These are phyloP conservation scores for Scheffersomyces lignicola DNA, from an alignment of 1,139 yeast genomes.

Conservation along the genomic window DNA sequence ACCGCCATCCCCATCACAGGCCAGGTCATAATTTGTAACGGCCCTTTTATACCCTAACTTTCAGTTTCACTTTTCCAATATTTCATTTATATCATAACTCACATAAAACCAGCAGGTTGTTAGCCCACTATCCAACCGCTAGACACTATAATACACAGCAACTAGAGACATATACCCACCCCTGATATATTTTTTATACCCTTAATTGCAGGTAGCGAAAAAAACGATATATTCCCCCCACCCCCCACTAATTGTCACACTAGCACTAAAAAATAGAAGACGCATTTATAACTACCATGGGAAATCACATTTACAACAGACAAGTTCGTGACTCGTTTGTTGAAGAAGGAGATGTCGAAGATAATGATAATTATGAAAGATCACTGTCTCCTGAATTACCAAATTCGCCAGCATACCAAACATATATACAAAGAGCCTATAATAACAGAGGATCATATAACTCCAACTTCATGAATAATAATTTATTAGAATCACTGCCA, in stretches of 20 bases:
- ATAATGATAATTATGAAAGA: conserved; percentile 5
- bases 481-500: conserved; percentile 8
- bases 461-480: conserved; percentile 6
- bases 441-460: neutral
- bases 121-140: neutral
- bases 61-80: neutral
- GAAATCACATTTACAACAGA: conserved; percentile 5
- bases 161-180: too few relatives aligned
- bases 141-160: neutral
- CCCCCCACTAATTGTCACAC: conserved; percentile 1
- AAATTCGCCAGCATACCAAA: conserved; percentile 1
- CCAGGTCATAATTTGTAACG: neutral
- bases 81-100: neutral
- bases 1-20: neutral
- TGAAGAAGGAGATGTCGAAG: conserved; percentile 8
- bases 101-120: neutral
- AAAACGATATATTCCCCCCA: neutral
- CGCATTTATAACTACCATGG: neutral
- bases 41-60: neutral
- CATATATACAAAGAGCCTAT: neutral
- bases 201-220: neutral
- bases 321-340: conserved; percentile 2
- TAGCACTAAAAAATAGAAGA: neutral
- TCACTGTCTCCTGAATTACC: conserved; percentile 5
- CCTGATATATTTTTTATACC: neutral